Percentiles rank a stretch among this genome's conserved stretches.
Conservation (phyloP, 1,284 basidiomycete species). For the Serendipita sp. region DNA sequence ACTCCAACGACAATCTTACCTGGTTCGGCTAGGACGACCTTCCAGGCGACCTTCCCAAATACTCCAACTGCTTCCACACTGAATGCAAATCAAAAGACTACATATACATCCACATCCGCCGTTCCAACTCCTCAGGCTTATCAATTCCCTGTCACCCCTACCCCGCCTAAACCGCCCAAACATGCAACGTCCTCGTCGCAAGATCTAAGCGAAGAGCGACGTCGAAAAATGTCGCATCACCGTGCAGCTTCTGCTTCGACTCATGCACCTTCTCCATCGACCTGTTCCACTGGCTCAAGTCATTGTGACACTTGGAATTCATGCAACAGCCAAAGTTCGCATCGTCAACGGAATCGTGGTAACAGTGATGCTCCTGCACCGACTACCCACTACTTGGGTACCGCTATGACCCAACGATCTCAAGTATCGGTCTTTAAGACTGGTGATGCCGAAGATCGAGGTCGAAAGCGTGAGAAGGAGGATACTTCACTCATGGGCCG, state of each 20-base stretch:
- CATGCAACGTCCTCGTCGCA: not conserved
- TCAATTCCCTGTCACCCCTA: not conserved
- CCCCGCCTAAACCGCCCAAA: not conserved
- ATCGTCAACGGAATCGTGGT: not conserved
- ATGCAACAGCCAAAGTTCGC: not conserved
- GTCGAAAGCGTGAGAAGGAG: not conserved
- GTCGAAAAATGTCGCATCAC: not conserved
- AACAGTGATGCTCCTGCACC: not conserved
- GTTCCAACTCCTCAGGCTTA: not conserved
- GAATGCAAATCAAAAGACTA: not conserved
- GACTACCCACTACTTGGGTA: not conserved
- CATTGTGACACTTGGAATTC: constrained; percentile 2
- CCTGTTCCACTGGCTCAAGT: not conserved
- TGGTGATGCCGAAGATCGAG: not conserved
- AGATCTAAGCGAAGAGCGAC: not conserved
- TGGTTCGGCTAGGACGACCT: not conserved
- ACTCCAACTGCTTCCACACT: not conserved
- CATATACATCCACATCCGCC: not conserved
- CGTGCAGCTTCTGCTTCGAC: not conserved
- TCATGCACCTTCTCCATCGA: not conserved
- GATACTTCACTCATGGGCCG: constrained; percentile 2
- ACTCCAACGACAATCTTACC: not conserved
- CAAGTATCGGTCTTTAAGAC: not conserved
- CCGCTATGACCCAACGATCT: not conserved
- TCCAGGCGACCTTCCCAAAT: not conserved